Percentiles rank a stretch among this genome's conserved stretches.
Conservation (phyloP, 352 stramenopile genomes). For the Phytophthora ohioensis region DNA sequence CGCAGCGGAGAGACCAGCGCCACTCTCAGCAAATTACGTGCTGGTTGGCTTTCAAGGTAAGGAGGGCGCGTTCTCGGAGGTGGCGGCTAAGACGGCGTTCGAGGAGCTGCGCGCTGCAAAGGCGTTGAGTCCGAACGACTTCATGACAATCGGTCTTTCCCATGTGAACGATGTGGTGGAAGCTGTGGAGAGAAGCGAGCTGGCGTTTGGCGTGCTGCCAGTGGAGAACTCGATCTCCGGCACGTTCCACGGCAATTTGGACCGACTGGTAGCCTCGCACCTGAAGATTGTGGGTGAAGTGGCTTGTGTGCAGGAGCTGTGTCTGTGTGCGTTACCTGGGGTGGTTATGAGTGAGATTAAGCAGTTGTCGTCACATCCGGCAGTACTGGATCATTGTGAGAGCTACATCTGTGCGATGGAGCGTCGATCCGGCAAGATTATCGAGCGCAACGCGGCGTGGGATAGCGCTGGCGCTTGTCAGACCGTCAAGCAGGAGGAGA, state of each 20-base stretch:
- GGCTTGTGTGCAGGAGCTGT: slow-evolving; percentile 71
- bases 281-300: slow-evolving; percentile 82
- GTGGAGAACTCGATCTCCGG: slow-evolving; percentile 81
- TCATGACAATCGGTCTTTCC: slow-evolving; percentile 69
- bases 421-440: slow-evolving; percentile 55
- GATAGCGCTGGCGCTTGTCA: slow-evolving; percentile 73
- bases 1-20: background rate
- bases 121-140: slow-evolving; percentile 53
- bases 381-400: slow-evolving; percentile 72
- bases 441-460: slow-evolving; percentile 73
- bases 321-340: slow-evolving; percentile 57
- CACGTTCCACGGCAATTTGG: slow-evolving; percentile 78
- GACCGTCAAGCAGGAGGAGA: slow-evolving; percentile 62
- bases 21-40: slow-evolving; percentile 44
- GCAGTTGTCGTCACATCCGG: slow-evolving; percentile 67
- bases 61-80: slow-evolving; percentile 77
- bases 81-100: slow-evolving; percentile 63
- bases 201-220: slow-evolving; percentile 69
- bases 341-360: slow-evolving; percentile 56
- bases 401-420: slow-evolving; percentile 74
- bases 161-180: slow-evolving; percentile 66
- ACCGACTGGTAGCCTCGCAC: slow-evolving; percentile 67
- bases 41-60: slow-evolving; percentile 79
- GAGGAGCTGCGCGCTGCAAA: slow-evolving; percentile 62
- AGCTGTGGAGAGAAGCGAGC: slow-evolving; percentile 62